These are phyloP conservation scores for Anastatica hierochuntica DNA, from an alignment of 345 rosid species.

Conservation along the genomic window DNA sequence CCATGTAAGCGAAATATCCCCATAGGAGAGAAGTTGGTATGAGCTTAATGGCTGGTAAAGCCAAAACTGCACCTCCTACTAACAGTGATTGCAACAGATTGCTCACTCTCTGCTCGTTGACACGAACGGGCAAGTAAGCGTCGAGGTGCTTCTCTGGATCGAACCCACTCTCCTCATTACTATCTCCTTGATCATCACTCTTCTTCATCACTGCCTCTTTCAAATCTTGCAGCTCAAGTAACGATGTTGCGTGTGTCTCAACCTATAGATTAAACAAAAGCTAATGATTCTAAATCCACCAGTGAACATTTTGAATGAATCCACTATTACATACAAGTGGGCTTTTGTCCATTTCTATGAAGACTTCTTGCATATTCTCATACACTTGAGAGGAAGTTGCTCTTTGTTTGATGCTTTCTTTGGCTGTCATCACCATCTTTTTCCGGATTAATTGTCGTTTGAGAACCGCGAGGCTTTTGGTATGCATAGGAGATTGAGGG, in stretches of 20 bases:
- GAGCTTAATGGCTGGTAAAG: conserved; percentile 57
- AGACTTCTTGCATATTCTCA: conserved; percentile 63
- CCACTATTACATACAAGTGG: no score
- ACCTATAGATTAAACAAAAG: no score
- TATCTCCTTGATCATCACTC: conserved; percentile 23
- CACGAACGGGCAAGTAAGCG: conserved; percentile 69
- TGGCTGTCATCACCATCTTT: conserved; percentile 68
- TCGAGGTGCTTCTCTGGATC: conserved; percentile 83
- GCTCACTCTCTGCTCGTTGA: conserved; percentile 79
- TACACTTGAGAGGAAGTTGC: conserved; percentile 55
- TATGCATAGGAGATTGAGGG: conserved; percentile 97
- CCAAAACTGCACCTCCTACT: conserved; percentile 49
- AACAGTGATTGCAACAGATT: conserved; percentile 65
- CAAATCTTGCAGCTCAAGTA: conserved; percentile 52
- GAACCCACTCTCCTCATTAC: conserved; percentile 29
- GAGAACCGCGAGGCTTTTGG: no score
- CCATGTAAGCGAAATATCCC: conserved; percentile 92
- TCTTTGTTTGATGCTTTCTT: conserved; percentile 51
- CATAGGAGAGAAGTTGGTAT: conserved; percentile 79
- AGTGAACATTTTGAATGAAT: no score
- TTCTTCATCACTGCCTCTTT: conserved; percentile 59
- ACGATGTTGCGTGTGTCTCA: conserved; percentile 24
- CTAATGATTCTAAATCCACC: no score
- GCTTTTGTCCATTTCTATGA: conserved; percentile 49
- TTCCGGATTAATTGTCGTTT: conserved; percentile 48